Evolutionary conservation across 179 eudicot species (phyloP).

Genomic region (Nepenthes alata): DNA sequence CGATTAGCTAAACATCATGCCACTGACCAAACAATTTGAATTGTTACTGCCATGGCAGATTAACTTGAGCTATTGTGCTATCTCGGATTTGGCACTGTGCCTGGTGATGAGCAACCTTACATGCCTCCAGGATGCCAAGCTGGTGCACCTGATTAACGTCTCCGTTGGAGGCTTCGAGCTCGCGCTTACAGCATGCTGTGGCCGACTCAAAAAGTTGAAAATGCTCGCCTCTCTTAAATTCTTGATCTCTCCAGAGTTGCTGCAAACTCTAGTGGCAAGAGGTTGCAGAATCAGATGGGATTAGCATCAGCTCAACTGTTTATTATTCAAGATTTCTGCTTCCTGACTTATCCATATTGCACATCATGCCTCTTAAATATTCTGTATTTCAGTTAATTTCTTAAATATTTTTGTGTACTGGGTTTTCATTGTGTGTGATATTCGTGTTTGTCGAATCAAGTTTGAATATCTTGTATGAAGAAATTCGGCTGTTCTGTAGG

Average conservation of each 20-base stretch:
- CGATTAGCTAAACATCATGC: too few relatives aligned
- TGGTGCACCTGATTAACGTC: constrained; percentile 46
- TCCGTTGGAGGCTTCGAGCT: constrained; percentile 49
- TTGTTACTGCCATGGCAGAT: constrained; percentile 30
- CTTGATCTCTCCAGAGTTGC: constrained; percentile 36
- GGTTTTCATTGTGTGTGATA: too few relatives aligned
- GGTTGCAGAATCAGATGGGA: constrained; percentile 79
- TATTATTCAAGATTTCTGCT: background rate
- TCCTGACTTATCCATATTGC: background rate
- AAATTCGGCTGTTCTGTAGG: too few relatives aligned
- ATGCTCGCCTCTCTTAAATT: constrained; percentile 26
- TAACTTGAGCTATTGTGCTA: constrained; percentile 37
- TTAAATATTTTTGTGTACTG: too few relatives aligned
- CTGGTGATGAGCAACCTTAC: constrained; percentile 58
- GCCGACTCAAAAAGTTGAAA: constrained; percentile 67
- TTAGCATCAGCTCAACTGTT: constrained; percentile 1
- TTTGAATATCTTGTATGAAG: too few relatives aligned
- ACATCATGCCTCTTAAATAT: too few relatives aligned
- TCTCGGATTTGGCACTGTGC: constrained; percentile 60
- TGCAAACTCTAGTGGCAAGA: constrained; percentile 31
- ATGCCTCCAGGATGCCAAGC: constrained; percentile 63
- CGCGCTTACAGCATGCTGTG: constrained; percentile 45
- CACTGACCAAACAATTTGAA: background rate
- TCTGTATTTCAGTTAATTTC: too few relatives aligned
- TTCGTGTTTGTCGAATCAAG: too few relatives aligned